Evolutionary conservation across 345 rosid genomes (phyloP).

Genomic region (Lepidium africanum): DNA sequence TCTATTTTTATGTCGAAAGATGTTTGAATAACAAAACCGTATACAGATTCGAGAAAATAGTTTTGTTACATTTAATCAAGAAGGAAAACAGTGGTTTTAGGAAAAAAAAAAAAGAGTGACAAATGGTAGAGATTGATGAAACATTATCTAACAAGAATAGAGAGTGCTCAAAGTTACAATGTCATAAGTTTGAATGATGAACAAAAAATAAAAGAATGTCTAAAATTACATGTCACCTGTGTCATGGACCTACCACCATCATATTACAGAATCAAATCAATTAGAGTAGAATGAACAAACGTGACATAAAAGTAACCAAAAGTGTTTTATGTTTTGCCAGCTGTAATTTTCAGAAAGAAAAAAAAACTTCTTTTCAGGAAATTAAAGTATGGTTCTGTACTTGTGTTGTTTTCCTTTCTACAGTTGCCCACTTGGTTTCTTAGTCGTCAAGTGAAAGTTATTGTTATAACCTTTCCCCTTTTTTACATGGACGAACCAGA

Average conservation of each 20-base stretch:
- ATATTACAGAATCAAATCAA: constrained; percentile 18
- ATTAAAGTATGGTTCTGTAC: background rate
- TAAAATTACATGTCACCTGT: background rate
- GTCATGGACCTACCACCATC: constrained; percentile 10
- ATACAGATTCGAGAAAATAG: background rate
- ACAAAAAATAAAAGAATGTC: constrained; percentile 12
- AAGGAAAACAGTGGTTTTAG: background rate
- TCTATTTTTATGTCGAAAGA: background rate
- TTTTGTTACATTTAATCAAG: too few relatives aligned
- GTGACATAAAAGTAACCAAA: constrained; percentile 19
- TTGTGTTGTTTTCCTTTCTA: constrained; percentile 25
- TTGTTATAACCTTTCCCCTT: background rate
- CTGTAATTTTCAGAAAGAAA: background rate
- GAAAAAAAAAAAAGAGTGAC: background rate
- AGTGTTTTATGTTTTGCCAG: constrained; percentile 1
- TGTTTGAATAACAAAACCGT: background rate
- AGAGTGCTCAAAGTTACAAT: background rate
- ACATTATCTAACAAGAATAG: background rate
- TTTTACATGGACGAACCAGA: constrained; percentile 22
- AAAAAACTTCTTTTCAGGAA: background rate
- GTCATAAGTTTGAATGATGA: constrained; percentile 3
- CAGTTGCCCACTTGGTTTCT: constrained; percentile 20
- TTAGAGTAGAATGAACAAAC: constrained; percentile 10
- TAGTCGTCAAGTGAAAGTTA: constrained; percentile 20
- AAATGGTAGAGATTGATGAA: background rate